Percentiles rank a stretch among this genome's conserved stretches.
Conservation (phyloP, 2,329 filamentous ascomycete species). For the Coleophoma eucalyptorum region DNA sequence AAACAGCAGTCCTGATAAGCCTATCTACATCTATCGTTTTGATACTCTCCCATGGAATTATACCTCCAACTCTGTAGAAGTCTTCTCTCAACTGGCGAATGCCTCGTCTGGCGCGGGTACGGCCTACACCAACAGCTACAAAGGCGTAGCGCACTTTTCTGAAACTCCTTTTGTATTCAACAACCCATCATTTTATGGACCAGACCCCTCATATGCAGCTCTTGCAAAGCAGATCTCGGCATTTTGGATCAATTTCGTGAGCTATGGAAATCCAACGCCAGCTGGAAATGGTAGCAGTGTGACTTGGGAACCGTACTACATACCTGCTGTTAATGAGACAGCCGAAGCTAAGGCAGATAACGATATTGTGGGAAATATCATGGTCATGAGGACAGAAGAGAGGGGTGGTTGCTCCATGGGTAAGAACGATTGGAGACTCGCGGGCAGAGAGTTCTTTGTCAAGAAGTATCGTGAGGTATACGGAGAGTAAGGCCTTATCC, state of each 20-base stretch:
- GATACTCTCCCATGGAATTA: not conserved
- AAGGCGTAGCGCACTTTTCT: not conserved
- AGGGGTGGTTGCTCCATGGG: not conserved
- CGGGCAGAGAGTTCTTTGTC: not conserved
- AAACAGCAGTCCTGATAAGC: not conserved
- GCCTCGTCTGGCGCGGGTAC: not conserved
- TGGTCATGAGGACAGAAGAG: not conserved
- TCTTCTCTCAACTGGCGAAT: not conserved
- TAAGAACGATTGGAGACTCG: not conserved
- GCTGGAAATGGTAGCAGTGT: not conserved
- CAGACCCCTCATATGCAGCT: not conserved
- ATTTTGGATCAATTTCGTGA: constrained; percentile 1
- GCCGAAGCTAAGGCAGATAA: not conserved
- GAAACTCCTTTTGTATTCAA: not conserved
- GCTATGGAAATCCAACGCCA: not conserved
- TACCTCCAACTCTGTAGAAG: not conserved
- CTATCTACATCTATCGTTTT: not conserved
- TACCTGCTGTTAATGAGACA: not conserved
- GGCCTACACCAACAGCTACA: not conserved
- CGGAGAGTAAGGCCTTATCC: not conserved
- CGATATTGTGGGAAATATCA: not conserved
- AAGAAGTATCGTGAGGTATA: not conserved
- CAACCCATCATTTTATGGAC: not conserved
- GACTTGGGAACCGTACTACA: not conserved
- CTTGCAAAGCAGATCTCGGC: not conserved